Percentiles rank a stretch among this genome's conserved stretches.
Conservation (phyloP, 495 filamentous ascomycete genomes). For the Beverwykella pulmonaria region DNA sequence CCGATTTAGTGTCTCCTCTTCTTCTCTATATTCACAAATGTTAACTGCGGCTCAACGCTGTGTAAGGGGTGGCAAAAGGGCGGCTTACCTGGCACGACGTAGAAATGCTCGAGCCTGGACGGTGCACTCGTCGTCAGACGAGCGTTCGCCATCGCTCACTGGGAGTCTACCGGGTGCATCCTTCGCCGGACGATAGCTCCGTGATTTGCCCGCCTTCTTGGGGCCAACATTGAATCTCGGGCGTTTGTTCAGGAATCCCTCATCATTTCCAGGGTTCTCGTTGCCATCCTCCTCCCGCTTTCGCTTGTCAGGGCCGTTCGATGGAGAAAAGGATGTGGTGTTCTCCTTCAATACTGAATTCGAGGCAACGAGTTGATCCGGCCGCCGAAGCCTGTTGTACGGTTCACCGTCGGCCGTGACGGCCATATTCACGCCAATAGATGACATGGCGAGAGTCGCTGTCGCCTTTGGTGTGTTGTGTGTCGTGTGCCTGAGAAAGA, state of each 20-base stretch:
- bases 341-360: neutral
- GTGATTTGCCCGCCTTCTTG: neutral
- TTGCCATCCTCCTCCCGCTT: slow-evolving; percentile 12
- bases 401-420: slow-evolving; percentile 26
- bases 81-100: slow-evolving; percentile 37
- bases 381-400: slow-evolving; percentile 36
- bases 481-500: neutral
- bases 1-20: slow-evolving; percentile 16
- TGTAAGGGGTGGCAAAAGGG: neutral
- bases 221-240: neutral
- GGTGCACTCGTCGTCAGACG: slow-evolving; percentile 18
- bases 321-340: neutral
- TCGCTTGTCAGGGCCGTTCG: slow-evolving; percentile 6
- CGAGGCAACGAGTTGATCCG: slow-evolving; percentile 16
- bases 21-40: slow-evolving; percentile 22
- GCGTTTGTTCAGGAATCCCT: neutral
- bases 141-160: slow-evolving; percentile 12
- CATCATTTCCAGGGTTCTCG: neutral
- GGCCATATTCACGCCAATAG: slow-evolving; percentile 25
- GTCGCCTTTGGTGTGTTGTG: neutral
- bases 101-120: slow-evolving; percentile 36
- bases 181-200: neutral
- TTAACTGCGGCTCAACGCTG: neutral
- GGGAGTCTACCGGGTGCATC: slow-evolving; percentile 13
- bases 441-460: slow-evolving; percentile 9